Base-by-base conservation (phyloP, 208 protist genomes). In the Crithidia thermophila region DNA sequence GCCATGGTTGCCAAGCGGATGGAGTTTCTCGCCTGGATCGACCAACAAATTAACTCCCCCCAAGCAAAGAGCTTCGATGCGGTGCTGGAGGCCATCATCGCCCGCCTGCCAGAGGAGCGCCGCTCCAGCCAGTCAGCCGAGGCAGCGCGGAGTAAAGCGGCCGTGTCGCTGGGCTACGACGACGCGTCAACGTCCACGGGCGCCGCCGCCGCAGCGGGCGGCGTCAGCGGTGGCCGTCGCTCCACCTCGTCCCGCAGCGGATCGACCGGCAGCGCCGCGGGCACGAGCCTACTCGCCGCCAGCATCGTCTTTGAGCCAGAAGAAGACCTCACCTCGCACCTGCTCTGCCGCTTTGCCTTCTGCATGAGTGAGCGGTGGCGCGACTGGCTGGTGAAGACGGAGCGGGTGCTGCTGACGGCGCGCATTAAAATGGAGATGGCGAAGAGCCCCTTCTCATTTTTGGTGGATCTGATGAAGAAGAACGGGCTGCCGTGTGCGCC, bases 291-390 rank as follows among this genome's bases (percentile, higher is more conserved):
- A 4, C 23, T 55, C 34, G 66, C 53, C n/a, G 20, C 43, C 20
- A 72, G 51, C 4, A 68, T 94, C 36, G 60, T 87, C 23, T 96
- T 96, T 62, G 78, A 88, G n/a, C 65, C 59, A 0, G 86, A 90
- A 37, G 90, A 97, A 43, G 92, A 97, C 46, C 64, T 91, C 52
- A 63, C 88, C 16, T 94, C 89, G 4, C 90, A 95, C 59, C 76
- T 84, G 30, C 76, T 94, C 13, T 77, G 86, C 55, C 87, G 92
- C 57, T 90, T 90, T 53, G 92, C 88, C n/a, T 97, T 95, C 58
- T 97, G 92, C 72, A 93, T 92, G 87, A 93, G 82, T 58, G 90
- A 97, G 63, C 67, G 72, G 28, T 97, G 92, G 92, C 83, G 92
- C 33, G 90, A 95, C 61, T 97, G 92, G 90, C 84, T 94, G 45